These are phyloP conservation scores for Physaria fendleri DNA, from an alignment of 345 rosid species.

Conservation along the genomic window DNA sequence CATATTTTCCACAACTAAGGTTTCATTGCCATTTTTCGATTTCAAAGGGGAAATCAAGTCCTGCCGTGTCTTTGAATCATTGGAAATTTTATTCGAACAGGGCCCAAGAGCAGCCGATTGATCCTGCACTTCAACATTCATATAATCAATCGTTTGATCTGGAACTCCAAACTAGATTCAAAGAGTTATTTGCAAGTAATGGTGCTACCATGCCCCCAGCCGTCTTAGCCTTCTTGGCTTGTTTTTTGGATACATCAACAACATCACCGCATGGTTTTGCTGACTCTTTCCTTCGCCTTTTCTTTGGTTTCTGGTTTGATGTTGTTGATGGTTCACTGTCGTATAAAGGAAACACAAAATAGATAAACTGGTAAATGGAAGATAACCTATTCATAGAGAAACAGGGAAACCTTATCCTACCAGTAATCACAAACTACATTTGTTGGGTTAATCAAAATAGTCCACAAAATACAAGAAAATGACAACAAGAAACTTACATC, in stretches of 20 bases:
- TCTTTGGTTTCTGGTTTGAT: constrained; percentile 62
- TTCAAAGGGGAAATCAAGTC: constrained; percentile 37
- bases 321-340: constrained; percentile 52
- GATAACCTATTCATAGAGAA: neutral
- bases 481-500: constrained; percentile 47
- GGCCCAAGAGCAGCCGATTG: constrained; percentile 36
- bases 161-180: constrained; percentile 31
- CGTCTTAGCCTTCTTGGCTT: constrained; percentile 46
- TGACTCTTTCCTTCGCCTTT: constrained; percentile 73
- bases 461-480: neutral
- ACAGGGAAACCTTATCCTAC: neutral
- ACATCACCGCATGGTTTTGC: constrained; percentile 47
- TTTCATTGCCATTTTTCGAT: constrained; percentile 40
- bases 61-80: constrained; percentile 38
- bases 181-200: constrained; percentile 29
- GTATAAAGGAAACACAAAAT: constrained; percentile 3
- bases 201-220: constrained; percentile 35
- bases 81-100: constrained; percentile 45
- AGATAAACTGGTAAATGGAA: neutral
- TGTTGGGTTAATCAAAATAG: neutral
- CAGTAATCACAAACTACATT: neutral
- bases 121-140: constrained; percentile 40
- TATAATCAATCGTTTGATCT: constrained; percentile 26
- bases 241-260: constrained; percentile 46
- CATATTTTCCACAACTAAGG: constrained; percentile 35